Evolutionary conservation across 768 basidiomycete species (phyloP), one percentile per base, ranked within the genome.

Genomic region (Chiua virens): DNA sequence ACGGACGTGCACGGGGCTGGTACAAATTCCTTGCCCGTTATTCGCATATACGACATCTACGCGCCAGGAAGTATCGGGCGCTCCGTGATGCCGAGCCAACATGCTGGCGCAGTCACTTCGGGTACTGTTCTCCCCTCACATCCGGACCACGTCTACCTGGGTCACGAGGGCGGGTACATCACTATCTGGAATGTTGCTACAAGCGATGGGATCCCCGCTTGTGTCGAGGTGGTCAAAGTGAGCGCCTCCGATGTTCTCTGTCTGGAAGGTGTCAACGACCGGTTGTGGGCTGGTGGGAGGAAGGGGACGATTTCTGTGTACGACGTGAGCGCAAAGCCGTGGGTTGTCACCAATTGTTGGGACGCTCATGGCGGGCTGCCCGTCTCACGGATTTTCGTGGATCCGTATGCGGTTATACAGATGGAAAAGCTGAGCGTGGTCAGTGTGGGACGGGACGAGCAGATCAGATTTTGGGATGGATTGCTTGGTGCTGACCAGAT

Each of bases 141-240:
- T 18, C 85, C 85, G 0, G 75, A 79, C 3, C 68, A 75, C 25
- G 87, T 91, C 35, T 97, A 86, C 60, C 73, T 99, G 30, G 93
- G 89, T 0, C 96, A 99, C 60, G 95, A 98, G 67, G 93, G 89
- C 37, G 96, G 96, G 0, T 85, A 79, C 61, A 76, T 98, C 55
- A 87, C 86, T 2, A 73, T 95, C n/a, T 99, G 97, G 94, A 59
- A 71, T 21, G 54, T 81, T 10, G 73, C 74, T 3, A 75, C 77
- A 0, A 72, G 70, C 3, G 84, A 82, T 52, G 82, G 80, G 36
- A 72, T 76, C 39, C 87, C 88, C 1, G 65, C 64, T 8, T 96
- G 90, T 62, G 61, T 81, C 14, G 87, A 89, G 55, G 86, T 89
- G 22, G 73, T 92, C 61, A 92, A 89, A 70, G 83, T 97, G 43